These are phyloP conservation scores for Begonia masoniana DNA, from an alignment of 306 rosid genomes.

Conservation along the genomic window DNA sequence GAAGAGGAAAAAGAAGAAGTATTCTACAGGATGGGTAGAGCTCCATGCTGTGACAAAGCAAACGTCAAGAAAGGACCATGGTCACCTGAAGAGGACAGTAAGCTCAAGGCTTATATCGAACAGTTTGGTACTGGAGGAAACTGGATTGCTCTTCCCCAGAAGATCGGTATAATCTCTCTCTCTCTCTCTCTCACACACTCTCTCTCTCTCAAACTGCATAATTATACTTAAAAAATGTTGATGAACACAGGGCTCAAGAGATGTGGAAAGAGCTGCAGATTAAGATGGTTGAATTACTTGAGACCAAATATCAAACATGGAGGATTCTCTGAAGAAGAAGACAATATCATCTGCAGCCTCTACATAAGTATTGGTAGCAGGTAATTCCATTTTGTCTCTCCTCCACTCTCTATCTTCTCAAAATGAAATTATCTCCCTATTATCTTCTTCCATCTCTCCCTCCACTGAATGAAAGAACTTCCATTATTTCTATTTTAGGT, in stretches of 20 bases:
- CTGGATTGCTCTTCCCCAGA: slow-evolving; percentile 99
- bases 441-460: too few species aligned
- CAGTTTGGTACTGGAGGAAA: slow-evolving; percentile 85
- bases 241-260: slow-evolving; percentile 75
- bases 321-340: slow-evolving; percentile 98
- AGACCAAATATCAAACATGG: slow-evolving; percentile 98
- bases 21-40: slow-evolving; percentile 62
- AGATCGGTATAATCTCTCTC: slow-evolving; percentile 44
- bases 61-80: slow-evolving; percentile 98
- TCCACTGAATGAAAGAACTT: slow-evolving; percentile 9
- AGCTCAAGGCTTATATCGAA: slow-evolving; percentile 79
- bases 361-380: slow-evolving; percentile 99
- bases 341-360: slow-evolving; percentile 84
- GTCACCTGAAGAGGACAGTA: slow-evolving; percentile 91
- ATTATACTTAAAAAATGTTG: background rate
- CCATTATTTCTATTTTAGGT: slow-evolving; percentile 35
- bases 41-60: slow-evolving; percentile 96
- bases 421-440: background rate
- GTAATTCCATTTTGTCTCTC: slow-evolving; percentile 22
- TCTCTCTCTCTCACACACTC: background rate
- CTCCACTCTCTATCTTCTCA: background rate
- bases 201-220: too few species aligned
- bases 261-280: slow-evolving; percentile 95
- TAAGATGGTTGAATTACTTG: slow-evolving; percentile 90
- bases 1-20: background rate